A percentile compares a stretch with the other conserved stretches of the same genome.
These are phyloP conservation scores for Scenedesmus sp. DNA, from an alignment of 163 green algal genomes.

Conservation along the genomic window DNA sequence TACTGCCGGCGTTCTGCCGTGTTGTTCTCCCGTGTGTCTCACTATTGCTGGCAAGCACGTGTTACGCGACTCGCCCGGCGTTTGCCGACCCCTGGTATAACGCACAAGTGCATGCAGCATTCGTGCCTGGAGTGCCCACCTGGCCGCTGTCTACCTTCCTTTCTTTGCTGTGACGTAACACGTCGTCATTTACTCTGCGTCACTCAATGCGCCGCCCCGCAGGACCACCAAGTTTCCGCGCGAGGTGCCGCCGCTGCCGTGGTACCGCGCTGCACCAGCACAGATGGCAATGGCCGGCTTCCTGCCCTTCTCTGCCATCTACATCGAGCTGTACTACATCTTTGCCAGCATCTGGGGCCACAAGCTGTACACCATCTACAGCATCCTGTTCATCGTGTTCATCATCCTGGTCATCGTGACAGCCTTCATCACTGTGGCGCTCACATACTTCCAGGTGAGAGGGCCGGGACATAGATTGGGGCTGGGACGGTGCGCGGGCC, in stretches of 20 bases:
- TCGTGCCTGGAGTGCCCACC: too few relatives aligned
- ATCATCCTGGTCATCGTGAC: conserved; percentile 96
- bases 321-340: conserved; percentile 99
- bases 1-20: too few relatives aligned
- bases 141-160: too few relatives aligned
- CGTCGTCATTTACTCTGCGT: too few relatives aligned
- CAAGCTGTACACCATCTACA: conserved; percentile 98
- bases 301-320: conserved; percentile 99
- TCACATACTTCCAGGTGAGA: conserved; percentile 97
- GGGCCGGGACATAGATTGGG: too few relatives aligned
- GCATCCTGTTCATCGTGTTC: conserved; percentile 97
- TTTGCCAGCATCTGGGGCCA: conserved; percentile 99
- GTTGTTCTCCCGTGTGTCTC: too few relatives aligned
- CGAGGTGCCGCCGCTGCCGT: conserved; percentile 93
- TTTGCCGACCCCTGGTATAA: too few relatives aligned
- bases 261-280: conserved; percentile 90
- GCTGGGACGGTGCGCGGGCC: too few relatives aligned
- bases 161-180: too few relatives aligned
- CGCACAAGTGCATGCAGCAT: too few relatives aligned
- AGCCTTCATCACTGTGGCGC: conserved; percentile 96
- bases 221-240: conserved; percentile 93
- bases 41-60: too few relatives aligned
- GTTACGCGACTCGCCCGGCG: too few relatives aligned
- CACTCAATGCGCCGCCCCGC: neutral
- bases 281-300: conserved; percentile 99